A percentile compares a stretch with the other conserved stretches of the same genome.
Evolutionary conservation across 192 early-diverging fungal species (phyloP).

Genomic region (Coemansia sp.): DNA sequence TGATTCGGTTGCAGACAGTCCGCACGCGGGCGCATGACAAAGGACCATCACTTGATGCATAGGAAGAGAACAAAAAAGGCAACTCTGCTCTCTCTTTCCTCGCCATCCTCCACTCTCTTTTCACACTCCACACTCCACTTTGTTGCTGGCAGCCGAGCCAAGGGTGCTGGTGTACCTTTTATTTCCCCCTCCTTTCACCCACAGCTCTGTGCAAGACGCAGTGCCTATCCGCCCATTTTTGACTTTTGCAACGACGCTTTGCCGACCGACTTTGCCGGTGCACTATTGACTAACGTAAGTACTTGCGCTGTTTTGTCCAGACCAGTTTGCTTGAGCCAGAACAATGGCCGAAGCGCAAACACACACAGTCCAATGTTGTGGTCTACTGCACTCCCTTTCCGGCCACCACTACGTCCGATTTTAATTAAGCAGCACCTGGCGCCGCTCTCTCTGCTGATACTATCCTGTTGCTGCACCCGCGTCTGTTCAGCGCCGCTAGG

Average conservation of each 20-base stretch:
- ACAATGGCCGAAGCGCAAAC: no score
- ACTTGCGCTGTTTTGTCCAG: neutral
- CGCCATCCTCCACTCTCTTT: neutral
- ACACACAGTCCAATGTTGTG: neutral
- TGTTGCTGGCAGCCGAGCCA: neutral
- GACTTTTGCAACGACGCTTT: no score
- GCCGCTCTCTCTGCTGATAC: no score
- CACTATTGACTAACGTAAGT: conserved; percentile 10
- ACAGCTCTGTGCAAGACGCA: neutral
- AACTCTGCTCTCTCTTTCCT: neutral
- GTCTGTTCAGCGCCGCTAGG: no score
- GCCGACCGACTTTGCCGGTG: neutral
- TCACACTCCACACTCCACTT: neutral
- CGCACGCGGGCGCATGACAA: no score
- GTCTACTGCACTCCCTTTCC: no score
- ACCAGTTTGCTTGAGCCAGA: neutral
- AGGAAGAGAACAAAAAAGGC: neutral
- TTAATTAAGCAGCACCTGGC: no score
- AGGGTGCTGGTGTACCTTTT: neutral
- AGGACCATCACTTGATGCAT: no score
- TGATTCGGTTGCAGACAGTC: neutral
- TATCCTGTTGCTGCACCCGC: no score
- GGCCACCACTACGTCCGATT: no score
- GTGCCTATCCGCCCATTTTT: no score
- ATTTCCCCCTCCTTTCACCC: neutral